Evolutionary conservation across 148 eudicot genomes (phyloP).

Genomic region (Simmondsia chinensis): DNA sequence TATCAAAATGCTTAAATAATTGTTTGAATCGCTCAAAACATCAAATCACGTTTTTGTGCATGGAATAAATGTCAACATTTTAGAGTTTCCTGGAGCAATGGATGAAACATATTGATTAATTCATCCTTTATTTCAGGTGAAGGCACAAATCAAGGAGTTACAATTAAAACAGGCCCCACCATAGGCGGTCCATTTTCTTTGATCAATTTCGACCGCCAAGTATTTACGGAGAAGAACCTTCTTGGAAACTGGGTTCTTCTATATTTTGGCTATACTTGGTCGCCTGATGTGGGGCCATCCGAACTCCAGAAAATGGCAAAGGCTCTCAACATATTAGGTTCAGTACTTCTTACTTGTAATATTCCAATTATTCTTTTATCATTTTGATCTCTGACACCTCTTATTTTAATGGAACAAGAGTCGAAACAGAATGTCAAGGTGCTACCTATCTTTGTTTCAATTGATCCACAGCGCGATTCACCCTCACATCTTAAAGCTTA

Average conservation of each 20-base stretch:
- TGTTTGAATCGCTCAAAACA: no score
- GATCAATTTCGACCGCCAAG: constrained; percentile 45
- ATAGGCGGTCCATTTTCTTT: constrained; percentile 95
- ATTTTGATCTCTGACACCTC: constrained; percentile 11
- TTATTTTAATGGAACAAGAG: constrained; percentile 31
- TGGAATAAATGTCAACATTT: no score
- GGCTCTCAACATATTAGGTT: constrained; percentile 53
- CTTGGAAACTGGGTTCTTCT: constrained; percentile 76
- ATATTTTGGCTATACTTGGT: constrained; percentile 94
- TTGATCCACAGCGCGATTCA: constrained; percentile 92
- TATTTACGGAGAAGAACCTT: constrained; percentile 58
- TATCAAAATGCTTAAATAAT: no score
- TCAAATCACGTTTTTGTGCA: no score
- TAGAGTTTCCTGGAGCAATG: neutral
- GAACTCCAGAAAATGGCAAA: constrained; percentile 83
- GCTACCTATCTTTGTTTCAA: constrained; percentile 70
- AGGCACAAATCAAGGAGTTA: constrained; percentile 26
- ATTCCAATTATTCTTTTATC: neutral
- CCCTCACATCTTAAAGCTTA: constrained; percentile 78
- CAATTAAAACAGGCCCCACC: constrained; percentile 51
- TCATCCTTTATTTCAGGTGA: constrained; percentile 38
- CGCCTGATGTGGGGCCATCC: constrained; percentile 87
- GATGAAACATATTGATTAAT: neutral
- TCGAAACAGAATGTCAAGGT: constrained; percentile 52
- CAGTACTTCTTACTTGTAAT: constrained; percentile 5